Percentiles rank a stretch among this genome's conserved stretches.
Evolutionary conservation across 1,284 basidiomycete genomes (phyloP).

Genomic region (Neonothopanus nambi): DNA sequence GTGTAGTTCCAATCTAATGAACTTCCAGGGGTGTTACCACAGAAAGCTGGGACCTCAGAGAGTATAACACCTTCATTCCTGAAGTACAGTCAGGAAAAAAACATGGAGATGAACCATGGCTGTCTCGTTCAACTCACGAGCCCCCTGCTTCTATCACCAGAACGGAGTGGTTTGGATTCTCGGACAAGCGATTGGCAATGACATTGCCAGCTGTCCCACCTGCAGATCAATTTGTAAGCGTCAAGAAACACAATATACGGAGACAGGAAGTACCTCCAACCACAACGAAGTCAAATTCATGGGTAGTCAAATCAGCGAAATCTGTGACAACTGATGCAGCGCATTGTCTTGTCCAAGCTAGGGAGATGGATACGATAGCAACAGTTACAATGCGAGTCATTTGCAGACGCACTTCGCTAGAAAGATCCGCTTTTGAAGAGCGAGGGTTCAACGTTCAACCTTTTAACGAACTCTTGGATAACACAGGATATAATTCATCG

Average conservation of each 20-base stretch:
- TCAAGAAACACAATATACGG: background rate
- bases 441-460: no score
- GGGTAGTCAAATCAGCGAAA: background rate
- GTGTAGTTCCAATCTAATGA: conserved; percentile 37
- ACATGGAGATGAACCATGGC: conserved; percentile 20
- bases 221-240: conserved; percentile 5
- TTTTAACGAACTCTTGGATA: no score
- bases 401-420: no score
- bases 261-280: conserved; percentile 24
- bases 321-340: no score
- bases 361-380: no score
- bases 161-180: conserved; percentile 20
- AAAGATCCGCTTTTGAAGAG: no score
- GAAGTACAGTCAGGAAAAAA: background rate
- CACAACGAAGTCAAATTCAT: conserved; percentile 26
- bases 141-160: conserved; percentile 14
- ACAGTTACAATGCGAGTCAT: no score
- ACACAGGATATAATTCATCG: no score
- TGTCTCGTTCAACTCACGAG: conserved; percentile 8
- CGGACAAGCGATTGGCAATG: conserved; percentile 29
- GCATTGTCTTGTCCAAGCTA: no score
- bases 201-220: conserved; percentile 29
- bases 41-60: conserved; percentile 22
- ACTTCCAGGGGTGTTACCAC: conserved; percentile 15
- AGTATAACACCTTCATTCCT: conserved; percentile 23